Base-by-base conservation (phyloP, 768 basidiomycete species). In the Hygrophorus russula region DNA sequence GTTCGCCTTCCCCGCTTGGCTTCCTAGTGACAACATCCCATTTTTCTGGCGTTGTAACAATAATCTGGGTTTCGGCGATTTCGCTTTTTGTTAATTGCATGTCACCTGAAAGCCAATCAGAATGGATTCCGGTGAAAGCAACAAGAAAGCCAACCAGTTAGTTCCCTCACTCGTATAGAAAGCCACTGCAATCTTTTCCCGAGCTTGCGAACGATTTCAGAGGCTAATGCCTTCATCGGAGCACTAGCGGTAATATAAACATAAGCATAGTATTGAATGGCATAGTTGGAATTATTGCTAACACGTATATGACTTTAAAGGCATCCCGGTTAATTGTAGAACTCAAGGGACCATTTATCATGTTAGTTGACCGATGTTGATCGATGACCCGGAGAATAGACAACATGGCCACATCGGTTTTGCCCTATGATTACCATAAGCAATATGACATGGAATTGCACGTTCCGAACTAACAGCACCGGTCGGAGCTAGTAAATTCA, bases 11-110 rank as follows among this genome's bases (percentile, higher is more conserved):
- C 6, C 93, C 92, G 1, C 86, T 91, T 1, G 94, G 91, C 58
- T 96, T 98, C 48, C 96, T 69, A 7, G 96, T 99, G 2, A 99
- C 96, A 0, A 99, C 96, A 52, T 98, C 96, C 96, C 96, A 99
- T 60, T 99, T 99, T 59, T 99, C 96, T 0, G 96, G 96, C 1
- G 96, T 99, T 2, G 96, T 99, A 5, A 99, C 92, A 46, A 99
- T 98, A 36, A 99, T 82, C 56, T 97, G 94, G 8, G 96, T 98
- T 60, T 85, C 80, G 1, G 85, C 83, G 47, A 99, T 92, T 63
- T 98, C 94, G 30, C 79, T 73, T 59, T 86, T 84, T 12, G 96
- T 90, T 59, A 99, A 63, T 59, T 98, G 96, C 93, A 98, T 98
- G 55, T 99, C 96, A 61, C 94, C 73, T 74, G 38, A 27, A 5